Evolutionary conservation across 495 filamentous ascomycete genomes (phyloP).

Genomic region (Thermothielavioides terrestris): DNA sequence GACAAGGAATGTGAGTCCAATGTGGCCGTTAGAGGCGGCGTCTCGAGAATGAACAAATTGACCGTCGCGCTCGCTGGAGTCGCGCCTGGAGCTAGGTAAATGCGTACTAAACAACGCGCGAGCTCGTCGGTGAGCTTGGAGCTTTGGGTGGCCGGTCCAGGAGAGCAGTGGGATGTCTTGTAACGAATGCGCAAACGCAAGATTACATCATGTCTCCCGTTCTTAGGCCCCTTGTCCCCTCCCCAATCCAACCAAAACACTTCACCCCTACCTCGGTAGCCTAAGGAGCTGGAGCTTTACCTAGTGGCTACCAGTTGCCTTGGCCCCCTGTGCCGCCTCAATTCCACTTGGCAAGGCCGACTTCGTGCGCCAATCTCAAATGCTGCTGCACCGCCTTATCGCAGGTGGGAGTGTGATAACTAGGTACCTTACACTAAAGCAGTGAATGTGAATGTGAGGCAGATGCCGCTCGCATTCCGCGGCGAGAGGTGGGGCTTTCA

Average conservation of each 20-base stretch:
- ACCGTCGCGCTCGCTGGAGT: not conserved
- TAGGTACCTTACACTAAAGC: too few relatives aligned
- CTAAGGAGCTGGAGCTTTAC: not conserved
- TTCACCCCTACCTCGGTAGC: too few relatives aligned
- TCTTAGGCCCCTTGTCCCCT: not conserved
- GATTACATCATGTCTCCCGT: conserved; percentile 28
- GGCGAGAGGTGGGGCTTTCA: too few relatives aligned
- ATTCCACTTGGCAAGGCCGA: conserved; percentile 1
- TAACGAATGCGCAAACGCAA: conserved; percentile 7
- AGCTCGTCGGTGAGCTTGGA: too few relatives aligned
- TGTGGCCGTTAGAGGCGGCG: not conserved
- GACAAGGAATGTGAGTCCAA: not conserved
- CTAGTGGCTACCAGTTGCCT: conserved; percentile 1
- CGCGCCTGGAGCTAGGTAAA: not conserved
- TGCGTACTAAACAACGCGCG: too few relatives aligned
- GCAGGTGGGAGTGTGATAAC: too few relatives aligned
- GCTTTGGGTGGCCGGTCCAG: not conserved
- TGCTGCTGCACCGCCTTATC: conserved; percentile 7
- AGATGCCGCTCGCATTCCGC: too few relatives aligned
- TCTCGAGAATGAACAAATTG: not conserved
- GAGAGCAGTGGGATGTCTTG: not conserved
- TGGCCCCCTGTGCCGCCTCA: not conserved
- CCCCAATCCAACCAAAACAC: conserved; percentile 15
- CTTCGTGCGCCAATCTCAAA: not conserved
- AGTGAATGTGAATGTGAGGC: not conserved